Evolutionary conservation across 805 yeast genomes (phyloP).

Genomic region (Monosporozyma unispora): DNA sequence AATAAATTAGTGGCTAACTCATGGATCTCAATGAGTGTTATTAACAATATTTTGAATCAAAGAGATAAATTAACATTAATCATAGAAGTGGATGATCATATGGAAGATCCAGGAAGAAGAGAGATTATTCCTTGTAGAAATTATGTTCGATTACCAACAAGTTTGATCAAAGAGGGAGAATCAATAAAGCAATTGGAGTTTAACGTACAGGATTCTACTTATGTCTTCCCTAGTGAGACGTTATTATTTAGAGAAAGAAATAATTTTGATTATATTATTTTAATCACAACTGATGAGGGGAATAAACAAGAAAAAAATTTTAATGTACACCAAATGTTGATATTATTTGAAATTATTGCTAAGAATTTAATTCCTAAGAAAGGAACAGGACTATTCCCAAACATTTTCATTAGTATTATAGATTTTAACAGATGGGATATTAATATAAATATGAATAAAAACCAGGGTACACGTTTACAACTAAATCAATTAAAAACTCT

Average conservation of each 20-base stretch:
- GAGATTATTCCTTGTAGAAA: background rate
- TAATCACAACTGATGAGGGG: background rate
- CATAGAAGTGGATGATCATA: background rate
- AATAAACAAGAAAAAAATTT: background rate
- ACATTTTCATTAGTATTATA: conserved; percentile 1
- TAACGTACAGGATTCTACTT: background rate
- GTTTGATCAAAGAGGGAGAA: background rate
- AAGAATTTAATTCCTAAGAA: background rate
- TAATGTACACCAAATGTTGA: background rate
- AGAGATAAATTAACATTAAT: background rate
- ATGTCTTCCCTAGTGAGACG: background rate
- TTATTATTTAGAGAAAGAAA: conserved; percentile 4
- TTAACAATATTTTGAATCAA: background rate
- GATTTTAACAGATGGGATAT: background rate
- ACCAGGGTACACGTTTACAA: background rate
- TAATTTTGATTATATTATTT: background rate
- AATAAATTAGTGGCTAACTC: conserved; percentile 4
- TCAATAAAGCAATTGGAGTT: background rate
- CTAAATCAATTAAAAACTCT: too few species aligned
- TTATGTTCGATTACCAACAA: background rate
- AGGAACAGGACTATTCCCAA: background rate
- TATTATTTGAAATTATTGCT: background rate
- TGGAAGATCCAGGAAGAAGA: background rate
- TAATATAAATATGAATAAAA: background rate
- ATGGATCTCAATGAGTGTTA: background rate